phyloP scores from a whole-genome alignment of 1,139 yeast species.

The Taphrina pruni region DNA sequence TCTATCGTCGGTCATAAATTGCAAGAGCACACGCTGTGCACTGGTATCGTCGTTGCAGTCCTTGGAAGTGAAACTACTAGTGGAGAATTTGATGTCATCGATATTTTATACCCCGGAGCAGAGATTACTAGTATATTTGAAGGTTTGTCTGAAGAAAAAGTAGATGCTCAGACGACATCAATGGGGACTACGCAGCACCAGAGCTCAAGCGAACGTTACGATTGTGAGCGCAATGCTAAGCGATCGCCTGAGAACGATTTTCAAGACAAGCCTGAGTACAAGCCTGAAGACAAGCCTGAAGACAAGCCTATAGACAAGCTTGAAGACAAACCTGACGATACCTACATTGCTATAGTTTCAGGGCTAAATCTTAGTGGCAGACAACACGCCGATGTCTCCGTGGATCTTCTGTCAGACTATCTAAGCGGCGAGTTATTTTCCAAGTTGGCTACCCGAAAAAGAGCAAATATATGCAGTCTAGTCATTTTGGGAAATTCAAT shows the following conservation, averaged over 20 bases:
- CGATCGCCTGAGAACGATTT: not conserved
- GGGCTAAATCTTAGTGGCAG: constrained; percentile 68
- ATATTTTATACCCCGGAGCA: constrained; percentile 69
- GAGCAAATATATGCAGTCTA: constrained; percentile 54
- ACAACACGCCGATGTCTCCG: constrained; percentile 56
- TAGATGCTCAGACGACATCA: not conserved
- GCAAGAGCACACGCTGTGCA: constrained; percentile 64
- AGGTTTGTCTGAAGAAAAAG: not conserved
- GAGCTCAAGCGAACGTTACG: not conserved
- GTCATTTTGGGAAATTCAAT: constrained; percentile 80
- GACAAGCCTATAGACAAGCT: not conserved
- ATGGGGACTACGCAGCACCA: not conserved
- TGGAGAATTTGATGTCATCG: constrained; percentile 85
- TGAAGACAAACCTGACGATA: not conserved
- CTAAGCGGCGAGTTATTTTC: constrained; percentile 68
- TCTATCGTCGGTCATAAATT: constrained; percentile 69
- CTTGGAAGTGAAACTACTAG: constrained; percentile 84
- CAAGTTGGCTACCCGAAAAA: constrained; percentile 47
- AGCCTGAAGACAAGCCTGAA: no score
- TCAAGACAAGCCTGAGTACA: not conserved
- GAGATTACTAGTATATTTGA: not conserved
- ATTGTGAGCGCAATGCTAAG: not conserved
- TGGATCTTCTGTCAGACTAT: constrained; percentile 72
- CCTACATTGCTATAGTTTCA: constrained; percentile 67
- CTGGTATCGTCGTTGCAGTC: constrained; percentile 85